Conservation (phyloP, 352 stramenopile genomes). For the Globisporangium paroecandrum region DNA sequence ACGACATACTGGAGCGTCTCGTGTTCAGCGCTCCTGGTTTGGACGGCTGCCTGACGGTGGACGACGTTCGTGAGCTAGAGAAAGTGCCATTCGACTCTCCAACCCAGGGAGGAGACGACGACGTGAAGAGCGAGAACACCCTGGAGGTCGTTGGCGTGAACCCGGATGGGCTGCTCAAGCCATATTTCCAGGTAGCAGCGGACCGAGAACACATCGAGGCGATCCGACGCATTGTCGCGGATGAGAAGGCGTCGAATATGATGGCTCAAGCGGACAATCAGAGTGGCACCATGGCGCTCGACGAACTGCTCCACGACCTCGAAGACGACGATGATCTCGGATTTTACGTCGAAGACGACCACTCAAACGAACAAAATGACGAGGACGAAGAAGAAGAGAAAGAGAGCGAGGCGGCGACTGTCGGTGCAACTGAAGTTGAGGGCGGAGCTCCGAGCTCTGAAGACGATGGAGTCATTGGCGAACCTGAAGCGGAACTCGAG, state of each 20-base stretch:
- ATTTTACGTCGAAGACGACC: conserved; percentile 46
- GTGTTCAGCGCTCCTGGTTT: conserved; percentile 55
- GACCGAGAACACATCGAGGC: conserved; percentile 51
- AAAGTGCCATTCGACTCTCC: background rate
- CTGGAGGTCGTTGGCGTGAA: conserved; percentile 53
- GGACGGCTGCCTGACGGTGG: conserved; percentile 42
- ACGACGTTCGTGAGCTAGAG: conserved; percentile 32
- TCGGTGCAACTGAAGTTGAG: background rate
- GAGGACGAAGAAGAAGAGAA: conserved; percentile 8
- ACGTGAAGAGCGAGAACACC: conserved; percentile 2
- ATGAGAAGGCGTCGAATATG: conserved; percentile 57
- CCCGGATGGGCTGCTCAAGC: conserved; percentile 45
- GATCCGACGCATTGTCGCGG: conserved; percentile 49
- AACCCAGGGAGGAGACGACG: background rate
- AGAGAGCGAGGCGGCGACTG: background rate
- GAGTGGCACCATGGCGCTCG: conserved; percentile 52
- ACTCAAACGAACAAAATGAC: conserved; percentile 16
- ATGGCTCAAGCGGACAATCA: conserved; percentile 48
- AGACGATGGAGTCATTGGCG: conserved; percentile 4
- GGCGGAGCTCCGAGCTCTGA: background rate
- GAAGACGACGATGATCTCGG: conserved; percentile 66
- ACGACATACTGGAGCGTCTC: conserved; percentile 35
- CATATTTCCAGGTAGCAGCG: conserved; percentile 63
- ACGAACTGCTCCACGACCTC: conserved; percentile 67
- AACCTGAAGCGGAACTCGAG: conserved; percentile 57